Evolutionary conservation across 768 basidiomycete genomes (phyloP), one percentile per base, ranked within the genome.

Genomic region (Podaxis mareebaensis): DNA sequence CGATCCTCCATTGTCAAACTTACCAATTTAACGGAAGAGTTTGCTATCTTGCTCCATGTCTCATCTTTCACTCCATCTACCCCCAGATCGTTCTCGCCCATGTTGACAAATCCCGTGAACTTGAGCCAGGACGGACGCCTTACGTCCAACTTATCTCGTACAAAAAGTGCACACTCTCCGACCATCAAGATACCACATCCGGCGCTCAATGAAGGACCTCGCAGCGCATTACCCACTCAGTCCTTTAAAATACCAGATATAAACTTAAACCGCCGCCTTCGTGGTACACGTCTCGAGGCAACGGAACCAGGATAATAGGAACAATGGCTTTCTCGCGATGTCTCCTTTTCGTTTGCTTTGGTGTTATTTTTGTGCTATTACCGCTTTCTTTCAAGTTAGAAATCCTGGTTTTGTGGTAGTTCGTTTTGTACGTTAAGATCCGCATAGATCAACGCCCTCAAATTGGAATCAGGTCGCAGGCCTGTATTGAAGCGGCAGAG

Each of bases 11-110:
- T 94, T 78, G 84, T 89, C 44, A 84, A 85, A 66, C 81, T 97
- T 61, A 92, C 90, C 22, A 90, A 92, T 68, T 84, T 89, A 12
- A 93, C 94, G 11, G 89, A 96, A 74, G 93, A 93, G 72, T 91
- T 95, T 68, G 88, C 92, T 54, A 92, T 93, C 67, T 79, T 96
- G 53, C 78, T 96, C 17, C 92, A 93, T 69, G 89, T 94, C 53
- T 93, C 94, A 6, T 92, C 91, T 0, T 87, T 92, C 67, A 85
- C 92, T 48, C 84, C 88, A 10, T 75, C 83, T 15, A 82, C 83
- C 8, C 64, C 77, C 44, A 79, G 85, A 42, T 79, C 89, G 12
- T 85, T 84, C 70, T 88, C 90, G 46, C 89, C 91, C 8, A 78
- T 86, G 74, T 74, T 79, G 28, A 71, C 71, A 71, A 64, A 75